Conservation (phyloP, 208 protist species). For the Leishmania turanica region DNA sequence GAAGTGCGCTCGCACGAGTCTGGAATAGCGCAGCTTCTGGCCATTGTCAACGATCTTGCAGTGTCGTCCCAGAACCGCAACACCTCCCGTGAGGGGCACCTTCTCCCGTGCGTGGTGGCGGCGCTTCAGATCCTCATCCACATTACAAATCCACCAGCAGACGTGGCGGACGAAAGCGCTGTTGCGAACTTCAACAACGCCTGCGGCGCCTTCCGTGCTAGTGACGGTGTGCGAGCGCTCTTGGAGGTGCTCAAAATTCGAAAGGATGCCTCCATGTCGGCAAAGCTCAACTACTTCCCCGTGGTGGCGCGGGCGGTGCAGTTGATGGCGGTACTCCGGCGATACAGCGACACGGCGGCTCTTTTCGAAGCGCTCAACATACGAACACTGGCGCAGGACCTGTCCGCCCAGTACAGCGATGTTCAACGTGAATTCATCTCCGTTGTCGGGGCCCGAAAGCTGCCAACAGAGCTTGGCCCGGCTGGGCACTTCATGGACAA, state of each 20-base stretch:
- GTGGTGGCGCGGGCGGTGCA: slow-evolving; percentile 82
- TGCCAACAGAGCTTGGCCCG: slow-evolving; percentile 69
- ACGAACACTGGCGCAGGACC: slow-evolving; percentile 64
- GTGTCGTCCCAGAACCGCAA: slow-evolving; percentile 62
- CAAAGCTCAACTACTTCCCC: slow-evolving; percentile 81
- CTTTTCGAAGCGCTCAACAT: slow-evolving; percentile 85
- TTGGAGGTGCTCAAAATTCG: slow-evolving; percentile 71
- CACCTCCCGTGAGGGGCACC: slow-evolving; percentile 66
- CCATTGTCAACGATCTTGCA: slow-evolving; percentile 74
- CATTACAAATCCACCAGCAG: slow-evolving; percentile 63
- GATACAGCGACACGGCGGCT: slow-evolving; percentile 71
- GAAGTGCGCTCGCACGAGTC: slow-evolving; percentile 71
- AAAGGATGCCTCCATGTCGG: slow-evolving; percentile 75
- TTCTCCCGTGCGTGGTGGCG: slow-evolving; percentile 66
- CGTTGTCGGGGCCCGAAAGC: slow-evolving; percentile 63
- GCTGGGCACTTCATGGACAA: slow-evolving; percentile 86
- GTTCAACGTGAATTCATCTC: slow-evolving; percentile 84
- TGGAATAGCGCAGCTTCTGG: slow-evolving; percentile 76
- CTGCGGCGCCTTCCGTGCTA: slow-evolving; percentile 69
- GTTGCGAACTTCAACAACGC: slow-evolving; percentile 69
- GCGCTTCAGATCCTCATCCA: slow-evolving; percentile 82
- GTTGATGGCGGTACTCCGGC: slow-evolving; percentile 73
- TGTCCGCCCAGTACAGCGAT: slow-evolving; percentile 66
- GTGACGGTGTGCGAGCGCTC: slow-evolving; percentile 77
- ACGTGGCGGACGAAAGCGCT: slow-evolving; percentile 64